Conservation (phyloP, 352 stramenopile species). For the Pythium graminicola region DNA sequence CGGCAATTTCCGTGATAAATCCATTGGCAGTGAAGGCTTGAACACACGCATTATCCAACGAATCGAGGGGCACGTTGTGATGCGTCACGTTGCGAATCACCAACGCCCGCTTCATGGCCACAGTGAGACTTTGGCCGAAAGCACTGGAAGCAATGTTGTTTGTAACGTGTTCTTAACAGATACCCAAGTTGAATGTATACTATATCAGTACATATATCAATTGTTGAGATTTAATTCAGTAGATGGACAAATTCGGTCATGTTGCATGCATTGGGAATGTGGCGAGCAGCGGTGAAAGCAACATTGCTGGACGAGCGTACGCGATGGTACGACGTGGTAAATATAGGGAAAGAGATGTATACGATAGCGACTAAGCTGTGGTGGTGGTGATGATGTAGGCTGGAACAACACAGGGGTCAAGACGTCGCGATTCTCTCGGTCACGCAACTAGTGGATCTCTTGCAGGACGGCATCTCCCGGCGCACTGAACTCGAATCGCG, state of each 20-base stretch:
- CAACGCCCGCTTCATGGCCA: slow-evolving; percentile 62
- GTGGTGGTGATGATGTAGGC: too few relatives aligned
- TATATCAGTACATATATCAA: too few relatives aligned
- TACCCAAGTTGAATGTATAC: not conserved
- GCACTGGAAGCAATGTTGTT: not conserved
- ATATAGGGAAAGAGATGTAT: slow-evolving; percentile 89
- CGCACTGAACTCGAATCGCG: not conserved
- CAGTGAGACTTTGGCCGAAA: not conserved
- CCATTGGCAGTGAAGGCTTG: slow-evolving; percentile 58
- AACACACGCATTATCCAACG: slow-evolving; percentile 69
- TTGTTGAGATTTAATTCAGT: too few relatives aligned
- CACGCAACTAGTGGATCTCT: slow-evolving; percentile 13
- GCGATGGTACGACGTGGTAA: slow-evolving; percentile 84
- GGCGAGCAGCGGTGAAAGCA: not conserved
- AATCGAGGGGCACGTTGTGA: slow-evolving; percentile 66
- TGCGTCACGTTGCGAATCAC: slow-evolving; percentile 73
- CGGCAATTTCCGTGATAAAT: slow-evolving; percentile 67
- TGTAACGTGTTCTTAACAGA: not conserved
- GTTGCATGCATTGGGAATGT: not conserved
- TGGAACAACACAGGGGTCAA: too few relatives aligned
- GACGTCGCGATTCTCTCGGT: slow-evolving; percentile 19
- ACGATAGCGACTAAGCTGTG: too few relatives aligned
- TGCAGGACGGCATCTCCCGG: not conserved
- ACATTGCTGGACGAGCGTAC: slow-evolving; percentile 75
- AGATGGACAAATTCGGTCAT: not conserved